Evolutionary conservation across 805 yeast species (phyloP).

Genomic region (Kurtzmaniella fragi): DNA sequence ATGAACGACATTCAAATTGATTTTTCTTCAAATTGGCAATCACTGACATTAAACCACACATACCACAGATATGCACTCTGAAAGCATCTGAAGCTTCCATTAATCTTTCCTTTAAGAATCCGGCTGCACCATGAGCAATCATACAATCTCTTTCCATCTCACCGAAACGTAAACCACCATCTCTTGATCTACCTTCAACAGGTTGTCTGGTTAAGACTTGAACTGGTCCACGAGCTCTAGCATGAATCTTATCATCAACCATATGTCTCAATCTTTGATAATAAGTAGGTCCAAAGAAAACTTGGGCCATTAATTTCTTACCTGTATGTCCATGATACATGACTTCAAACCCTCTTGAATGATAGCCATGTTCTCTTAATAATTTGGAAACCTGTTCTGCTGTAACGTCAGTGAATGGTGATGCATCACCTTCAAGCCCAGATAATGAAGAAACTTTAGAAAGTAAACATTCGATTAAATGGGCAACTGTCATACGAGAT

Average conservation of each 20-base stretch:
- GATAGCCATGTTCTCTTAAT: slow-evolving; percentile 93
- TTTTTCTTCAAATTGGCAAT: slow-evolving; percentile 96
- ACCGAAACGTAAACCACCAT: slow-evolving; percentile 98
- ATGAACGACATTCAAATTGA: slow-evolving; percentile 97
- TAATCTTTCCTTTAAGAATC: slow-evolving; percentile 92
- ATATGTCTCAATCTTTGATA: slow-evolving; percentile 98
- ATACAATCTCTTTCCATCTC: slow-evolving; percentile 99
- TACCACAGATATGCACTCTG: slow-evolving; percentile 96
- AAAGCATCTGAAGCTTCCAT: slow-evolving; percentile 99
- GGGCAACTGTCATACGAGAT: slow-evolving; percentile 99
- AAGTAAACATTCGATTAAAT: slow-evolving; percentile 94
- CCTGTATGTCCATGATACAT: slow-evolving; percentile 99
- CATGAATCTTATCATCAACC: slow-evolving; percentile 99
- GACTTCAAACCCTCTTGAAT: slow-evolving; percentile 96
- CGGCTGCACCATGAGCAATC: slow-evolving; percentile 99
- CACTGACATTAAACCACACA: slow-evolving; percentile 97
- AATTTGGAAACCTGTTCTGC: slow-evolving; percentile 94
- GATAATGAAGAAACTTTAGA: slow-evolving; percentile 92
- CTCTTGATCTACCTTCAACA: slow-evolving; percentile 98
- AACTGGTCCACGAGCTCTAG: slow-evolving; percentile 98
- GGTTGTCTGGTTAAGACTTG: slow-evolving; percentile 98
- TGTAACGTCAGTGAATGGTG: slow-evolving; percentile 97
- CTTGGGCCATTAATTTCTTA: slow-evolving; percentile 94
- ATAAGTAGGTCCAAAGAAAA: slow-evolving; percentile 99
- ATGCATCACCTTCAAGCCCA: slow-evolving; percentile 98